These are phyloP conservation scores for Silene conica DNA, from an alignment of 148 eudicot species.

Conservation along the genomic window DNA sequence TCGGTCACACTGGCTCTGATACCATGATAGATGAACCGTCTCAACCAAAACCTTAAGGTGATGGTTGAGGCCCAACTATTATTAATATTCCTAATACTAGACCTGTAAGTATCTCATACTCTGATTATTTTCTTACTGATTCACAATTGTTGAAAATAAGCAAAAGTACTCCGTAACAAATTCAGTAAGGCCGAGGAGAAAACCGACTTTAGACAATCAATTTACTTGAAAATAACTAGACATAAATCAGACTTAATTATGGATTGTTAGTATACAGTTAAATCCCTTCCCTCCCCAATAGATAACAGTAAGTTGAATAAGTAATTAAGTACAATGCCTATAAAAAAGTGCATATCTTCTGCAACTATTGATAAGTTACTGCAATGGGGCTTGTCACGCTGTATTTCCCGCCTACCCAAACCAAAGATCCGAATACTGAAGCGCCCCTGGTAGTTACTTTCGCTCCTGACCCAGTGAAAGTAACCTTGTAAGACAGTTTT, in stretches of 20 bases:
- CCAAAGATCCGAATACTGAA: constrained; percentile 46
- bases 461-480: constrained; percentile 30
- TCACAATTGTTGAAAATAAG: too few relatives aligned
- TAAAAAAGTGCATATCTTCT: not conserved
- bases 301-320: not conserved
- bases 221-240: not conserved
- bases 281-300: not conserved
- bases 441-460: constrained; percentile 16
- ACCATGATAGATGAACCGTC: too few relatives aligned
- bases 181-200: not conserved
- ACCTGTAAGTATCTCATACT: constrained; percentile 50
- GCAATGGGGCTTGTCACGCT: constrained; percentile 64
- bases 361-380: constrained; percentile 40
- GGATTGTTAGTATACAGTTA: not conserved
- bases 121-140: not conserved
- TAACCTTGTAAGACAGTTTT: constrained; percentile 47
- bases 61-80: too few relatives aligned
- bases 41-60: too few relatives aligned
- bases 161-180: too few relatives aligned
- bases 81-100: too few relatives aligned
- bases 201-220: not conserved
- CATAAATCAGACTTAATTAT: not conserved
- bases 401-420: constrained; percentile 38
- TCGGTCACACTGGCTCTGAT: too few relatives aligned
- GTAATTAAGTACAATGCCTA: not conserved